These are phyloP conservation scores for Acacia pycnantha DNA, from an alignment of 331 rosid genomes.

Conservation along the genomic window DNA sequence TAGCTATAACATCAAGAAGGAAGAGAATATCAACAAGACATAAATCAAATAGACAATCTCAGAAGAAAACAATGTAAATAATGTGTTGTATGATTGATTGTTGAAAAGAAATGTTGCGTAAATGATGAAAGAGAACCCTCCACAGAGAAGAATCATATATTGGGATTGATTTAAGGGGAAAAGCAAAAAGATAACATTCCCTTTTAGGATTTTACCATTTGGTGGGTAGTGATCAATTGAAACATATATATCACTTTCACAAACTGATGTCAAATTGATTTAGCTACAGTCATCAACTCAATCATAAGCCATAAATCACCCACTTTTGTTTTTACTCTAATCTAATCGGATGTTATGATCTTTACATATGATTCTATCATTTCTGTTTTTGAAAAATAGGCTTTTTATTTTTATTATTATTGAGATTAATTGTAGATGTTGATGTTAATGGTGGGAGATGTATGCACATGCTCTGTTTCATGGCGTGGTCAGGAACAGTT, in stretches of 20 bases:
- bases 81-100: not conserved
- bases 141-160: not conserved
- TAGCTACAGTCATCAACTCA: conserved; percentile 11
- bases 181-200: conserved; percentile 17
- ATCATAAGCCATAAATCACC: not conserved
- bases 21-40: not conserved
- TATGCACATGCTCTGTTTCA: conserved; percentile 6
- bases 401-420: not conserved
- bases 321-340: not conserved
- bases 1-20: not conserved
- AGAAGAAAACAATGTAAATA: not conserved
- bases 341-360: not conserved
- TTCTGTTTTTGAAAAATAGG: not conserved
- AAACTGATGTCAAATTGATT: not conserved
- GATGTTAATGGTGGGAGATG: not conserved
- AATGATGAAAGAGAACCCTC: not conserved
- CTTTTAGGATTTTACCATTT: conserved; percentile 1
- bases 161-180: not conserved
- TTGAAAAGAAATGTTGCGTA: not conserved
- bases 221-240: not conserved
- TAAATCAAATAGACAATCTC: not conserved
- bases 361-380: not conserved
- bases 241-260: not conserved
- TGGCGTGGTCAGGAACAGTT: conserved; percentile 6
- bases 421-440: not conserved